These are phyloP conservation scores for Vitellaria paradoxa DNA, from an alignment of 179 eudicot genomes.

Conservation along the genomic window DNA sequence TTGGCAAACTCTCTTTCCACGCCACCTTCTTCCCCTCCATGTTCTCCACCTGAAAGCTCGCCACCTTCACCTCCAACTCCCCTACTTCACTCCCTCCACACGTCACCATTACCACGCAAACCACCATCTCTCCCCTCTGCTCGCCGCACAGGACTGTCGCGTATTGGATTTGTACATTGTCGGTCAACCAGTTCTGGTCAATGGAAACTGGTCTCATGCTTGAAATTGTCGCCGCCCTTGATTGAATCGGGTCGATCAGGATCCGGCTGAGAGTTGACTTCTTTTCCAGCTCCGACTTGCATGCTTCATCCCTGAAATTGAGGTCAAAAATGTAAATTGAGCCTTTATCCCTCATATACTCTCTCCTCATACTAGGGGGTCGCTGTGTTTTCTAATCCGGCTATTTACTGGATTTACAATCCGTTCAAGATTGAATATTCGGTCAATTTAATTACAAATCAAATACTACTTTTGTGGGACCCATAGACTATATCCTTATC, in stretches of 20 bases:
- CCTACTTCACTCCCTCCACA: conserved; percentile 34
- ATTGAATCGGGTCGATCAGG: conserved; percentile 50
- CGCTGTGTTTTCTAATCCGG: too few relatives aligned
- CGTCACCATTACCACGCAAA: conserved; percentile 39
- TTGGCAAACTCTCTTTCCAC: conserved; percentile 32
- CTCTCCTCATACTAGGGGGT: too few relatives aligned
- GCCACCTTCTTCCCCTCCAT: conserved; percentile 33
- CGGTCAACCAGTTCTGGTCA: conserved; percentile 51
- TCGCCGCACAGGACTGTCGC: conserved; percentile 28
- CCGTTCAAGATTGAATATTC: too few relatives aligned
- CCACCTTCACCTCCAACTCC: conserved; percentile 38
- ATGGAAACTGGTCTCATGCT: conserved; percentile 44
- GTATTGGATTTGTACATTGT: conserved; percentile 36
- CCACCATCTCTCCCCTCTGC: conserved; percentile 31
- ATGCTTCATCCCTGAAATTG: conserved; percentile 20
- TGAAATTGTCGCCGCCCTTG: conserved; percentile 49
- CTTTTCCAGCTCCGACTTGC: conserved; percentile 20
- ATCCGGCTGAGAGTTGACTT: conserved; percentile 66
- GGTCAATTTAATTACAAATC: too few relatives aligned
- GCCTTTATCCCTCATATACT: too few relatives aligned
- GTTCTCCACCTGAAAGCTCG: conserved; percentile 39
- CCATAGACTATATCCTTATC: too few relatives aligned
- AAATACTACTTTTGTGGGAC: too few relatives aligned
- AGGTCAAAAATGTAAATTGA: too few relatives aligned
- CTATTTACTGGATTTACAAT: too few relatives aligned